Evolutionary conservation across 495 filamentous ascomycete genomes (phyloP), one percentile per base, ranked within the genome.

Genomic region (Acidomyces sp.): DNA sequence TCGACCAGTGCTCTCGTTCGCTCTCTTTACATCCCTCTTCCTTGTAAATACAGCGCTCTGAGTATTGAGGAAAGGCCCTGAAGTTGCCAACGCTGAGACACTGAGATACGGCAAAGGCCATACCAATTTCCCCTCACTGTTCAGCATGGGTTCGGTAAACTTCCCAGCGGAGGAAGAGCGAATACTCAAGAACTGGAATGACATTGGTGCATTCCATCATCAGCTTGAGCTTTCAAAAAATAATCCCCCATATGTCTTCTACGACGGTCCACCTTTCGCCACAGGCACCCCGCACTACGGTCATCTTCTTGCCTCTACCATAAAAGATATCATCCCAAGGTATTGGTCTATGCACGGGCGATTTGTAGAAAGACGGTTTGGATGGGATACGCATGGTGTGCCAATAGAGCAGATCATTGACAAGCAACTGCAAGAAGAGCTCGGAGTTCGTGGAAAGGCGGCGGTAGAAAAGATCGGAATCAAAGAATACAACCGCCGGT

Each of bases 281-380:
- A 75, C 77, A 28, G 87, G 78, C 33, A 67, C 88, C 12, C 92
- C 90, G 21, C 92, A 96, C 62, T 97, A 96, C 61, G 92, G 87
- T 53, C 90, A 96, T 63, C 66, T 97, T 28, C 75, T 97, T 43
- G 82, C 88, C 15, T 94, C 87, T 17, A 95, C 90, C 13, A 93
- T 95, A 62, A 96, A 97, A 57, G 90, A 96, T 59, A 86, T 95
- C 44, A 90, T 96, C 50, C 87, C 88, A 1, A 65, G 87, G 48
- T 96, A 94, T 57, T 96, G 90, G 90, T 85, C 86, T 24, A 94
- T 93, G 85, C 93, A 92, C 60, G 90, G 90, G 10, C 77, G 78
- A 54, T 77, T 88, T 65, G 88, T 96, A 19, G 74, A 79, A 62
- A 65, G 76, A 12, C 62, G 77, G 27, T 81, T 81, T 51, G 77